Conservation (phyloP, 176 grass and related monocot species). For the Pharus latifolius region DNA sequence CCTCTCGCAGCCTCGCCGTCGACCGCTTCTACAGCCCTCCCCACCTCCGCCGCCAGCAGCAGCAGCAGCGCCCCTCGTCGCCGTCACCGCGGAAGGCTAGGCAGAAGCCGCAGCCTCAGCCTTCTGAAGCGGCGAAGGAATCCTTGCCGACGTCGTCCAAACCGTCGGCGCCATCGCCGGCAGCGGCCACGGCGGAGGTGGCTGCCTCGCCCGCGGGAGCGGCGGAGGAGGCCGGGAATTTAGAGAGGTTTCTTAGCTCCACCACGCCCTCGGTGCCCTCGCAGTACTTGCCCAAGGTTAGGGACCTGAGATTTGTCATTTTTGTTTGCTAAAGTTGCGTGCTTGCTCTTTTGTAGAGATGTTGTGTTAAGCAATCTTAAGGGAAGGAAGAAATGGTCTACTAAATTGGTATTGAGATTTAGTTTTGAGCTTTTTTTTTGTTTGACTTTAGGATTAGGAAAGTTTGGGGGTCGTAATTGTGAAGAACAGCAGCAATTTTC, state of each 20-base stretch:
- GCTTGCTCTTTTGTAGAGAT: background rate
- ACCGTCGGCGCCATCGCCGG: background rate
- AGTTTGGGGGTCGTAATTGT: background rate
- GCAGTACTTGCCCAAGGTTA: slow-evolving; percentile 61
- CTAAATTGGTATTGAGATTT: background rate
- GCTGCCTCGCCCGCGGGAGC: too few species aligned
- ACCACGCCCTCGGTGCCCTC: slow-evolving; percentile 60
- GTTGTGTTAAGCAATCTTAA: too few species aligned
- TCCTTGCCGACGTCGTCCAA: slow-evolving; percentile 15
- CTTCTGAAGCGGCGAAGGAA: background rate
- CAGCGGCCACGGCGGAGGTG: background rate
- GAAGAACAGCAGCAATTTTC: background rate
- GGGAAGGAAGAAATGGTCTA: too few species aligned
- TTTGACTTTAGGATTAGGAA: background rate
- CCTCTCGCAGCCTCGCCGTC: slow-evolving; percentile 14
- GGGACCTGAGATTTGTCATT: background rate
- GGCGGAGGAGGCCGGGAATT: slow-evolving; percentile 36
- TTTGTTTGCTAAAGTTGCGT: background rate
- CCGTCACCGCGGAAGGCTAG: background rate
- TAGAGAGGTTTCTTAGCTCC: slow-evolving; percentile 64
- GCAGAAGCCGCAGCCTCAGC: background rate
- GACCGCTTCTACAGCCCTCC: slow-evolving; percentile 76
- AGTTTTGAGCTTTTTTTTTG: background rate
- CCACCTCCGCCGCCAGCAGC: slow-evolving; percentile 48
- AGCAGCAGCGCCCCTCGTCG: slow-evolving; percentile 22